Percentiles rank a stretch among this genome's conserved stretches.
Evolutionary conservation across 2,329 filamentous ascomycete species (phyloP).

Genomic region (Apiospora rasikravindrae): DNA sequence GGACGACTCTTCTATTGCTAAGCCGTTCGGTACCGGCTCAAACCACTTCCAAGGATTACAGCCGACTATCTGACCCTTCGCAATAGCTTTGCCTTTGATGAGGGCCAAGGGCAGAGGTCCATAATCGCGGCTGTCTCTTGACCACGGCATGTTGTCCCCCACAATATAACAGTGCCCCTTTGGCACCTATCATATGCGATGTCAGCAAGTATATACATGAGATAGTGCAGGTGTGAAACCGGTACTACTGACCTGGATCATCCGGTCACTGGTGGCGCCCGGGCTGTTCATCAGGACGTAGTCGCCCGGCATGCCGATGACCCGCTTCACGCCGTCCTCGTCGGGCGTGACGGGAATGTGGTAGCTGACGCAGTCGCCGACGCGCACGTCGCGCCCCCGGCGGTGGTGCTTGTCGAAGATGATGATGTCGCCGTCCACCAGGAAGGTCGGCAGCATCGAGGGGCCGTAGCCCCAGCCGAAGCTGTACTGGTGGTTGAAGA

Average conservation of each 20-base stretch:
- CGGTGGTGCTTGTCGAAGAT: slow-evolving; percentile 72
- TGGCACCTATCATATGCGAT: slow-evolving; percentile 69
- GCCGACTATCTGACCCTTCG: slow-evolving; percentile 45
- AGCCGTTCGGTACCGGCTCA: slow-evolving; percentile 53
- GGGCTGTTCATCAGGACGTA: slow-evolving; percentile 73
- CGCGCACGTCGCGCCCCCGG: slow-evolving; percentile 65
- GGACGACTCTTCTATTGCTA: slow-evolving; percentile 37
- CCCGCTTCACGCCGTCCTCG: slow-evolving; percentile 74
- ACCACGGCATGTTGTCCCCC: slow-evolving; percentile 86
- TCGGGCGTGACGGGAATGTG: slow-evolving; percentile 71
- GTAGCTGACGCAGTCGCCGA: slow-evolving; percentile 88
- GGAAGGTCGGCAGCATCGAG: slow-evolving; percentile 89
- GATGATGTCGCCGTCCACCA: slow-evolving; percentile 69
- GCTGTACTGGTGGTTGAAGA: slow-evolving; percentile 65
- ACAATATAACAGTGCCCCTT: slow-evolving; percentile 90
- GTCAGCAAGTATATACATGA: neutral
- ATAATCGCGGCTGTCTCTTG: slow-evolving; percentile 84
- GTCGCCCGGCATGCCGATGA: slow-evolving; percentile 77
- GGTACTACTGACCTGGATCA: slow-evolving; percentile 65
- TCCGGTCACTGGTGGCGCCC: slow-evolving; percentile 51
- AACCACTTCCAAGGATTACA: slow-evolving; percentile 56
- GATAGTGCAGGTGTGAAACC: slow-evolving; percentile 25
- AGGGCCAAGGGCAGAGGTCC: slow-evolving; percentile 87
- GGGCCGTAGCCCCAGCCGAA: slow-evolving; percentile 69
- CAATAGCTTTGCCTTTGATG: slow-evolving; percentile 81